A percentile compares a stretch with the other conserved stretches of the same genome.
Conservation (phyloP, 1,139 yeast species). For the Scheffersomyces illinoinensis region DNA sequence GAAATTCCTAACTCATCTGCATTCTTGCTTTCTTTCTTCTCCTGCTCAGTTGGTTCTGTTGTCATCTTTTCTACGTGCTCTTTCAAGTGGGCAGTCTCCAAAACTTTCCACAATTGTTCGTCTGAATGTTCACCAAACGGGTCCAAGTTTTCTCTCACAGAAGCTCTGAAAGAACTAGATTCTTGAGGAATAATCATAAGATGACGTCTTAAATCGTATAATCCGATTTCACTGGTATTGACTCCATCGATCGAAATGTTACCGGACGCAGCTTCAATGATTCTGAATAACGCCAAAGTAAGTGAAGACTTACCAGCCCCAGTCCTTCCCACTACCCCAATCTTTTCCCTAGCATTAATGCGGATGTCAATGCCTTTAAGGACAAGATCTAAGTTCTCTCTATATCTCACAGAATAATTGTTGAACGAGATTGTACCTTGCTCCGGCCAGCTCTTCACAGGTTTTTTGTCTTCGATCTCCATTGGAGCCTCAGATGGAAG, state of each 20-base stretch:
- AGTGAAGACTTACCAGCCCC: constrained; percentile 35
- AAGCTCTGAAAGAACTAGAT: constrained; percentile 30
- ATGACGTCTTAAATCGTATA: constrained; percentile 28
- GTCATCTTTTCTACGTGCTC: constrained; percentile 29
- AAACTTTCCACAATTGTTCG: constrained; percentile 27
- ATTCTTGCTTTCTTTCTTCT: constrained; percentile 15
- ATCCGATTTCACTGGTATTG: constrained; percentile 25
- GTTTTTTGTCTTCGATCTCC: constrained; percentile 23
- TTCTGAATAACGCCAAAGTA: constrained; percentile 31
- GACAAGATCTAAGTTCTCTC: constrained; percentile 29
- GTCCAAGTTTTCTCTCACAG: constrained; percentile 31
- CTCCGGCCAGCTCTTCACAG: constrained; percentile 24
- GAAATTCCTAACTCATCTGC: constrained; percentile 13
- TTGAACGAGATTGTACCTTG: constrained; percentile 23
- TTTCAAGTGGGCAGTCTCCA: constrained; percentile 30
- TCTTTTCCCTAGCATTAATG: constrained; percentile 25
- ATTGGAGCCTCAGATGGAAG: constrained; percentile 26
- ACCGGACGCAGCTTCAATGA: constrained; percentile 28
- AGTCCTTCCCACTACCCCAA: constrained; percentile 34
- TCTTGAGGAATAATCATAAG: constrained; percentile 35
- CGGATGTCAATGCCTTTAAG: constrained; percentile 23
- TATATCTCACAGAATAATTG: constrained; percentile 26
- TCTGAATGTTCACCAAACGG: constrained; percentile 25
- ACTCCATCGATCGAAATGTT: constrained; percentile 28
- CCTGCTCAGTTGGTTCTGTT: constrained; percentile 21